Percentiles rank a stretch among this genome's conserved stretches.
These are phyloP conservation scores for Staphylotrichum longicolle DNA, from an alignment of 495 filamentous ascomycete genomes.

Conservation along the genomic window DNA sequence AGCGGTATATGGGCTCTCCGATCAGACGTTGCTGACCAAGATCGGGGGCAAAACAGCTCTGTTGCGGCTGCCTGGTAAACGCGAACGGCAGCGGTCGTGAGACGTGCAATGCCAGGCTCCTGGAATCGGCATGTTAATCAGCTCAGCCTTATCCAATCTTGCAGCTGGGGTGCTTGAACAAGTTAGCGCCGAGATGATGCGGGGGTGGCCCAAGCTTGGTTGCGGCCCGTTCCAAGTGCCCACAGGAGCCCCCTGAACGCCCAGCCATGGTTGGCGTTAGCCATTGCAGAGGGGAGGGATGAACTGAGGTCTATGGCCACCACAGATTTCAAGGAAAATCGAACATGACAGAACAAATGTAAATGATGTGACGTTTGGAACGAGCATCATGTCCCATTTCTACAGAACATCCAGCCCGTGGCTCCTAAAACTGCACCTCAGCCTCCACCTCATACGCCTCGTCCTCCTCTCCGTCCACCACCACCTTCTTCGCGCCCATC, in stretches of 20 bases:
- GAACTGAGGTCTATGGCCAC: too few species aligned
- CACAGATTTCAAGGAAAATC: too few species aligned
- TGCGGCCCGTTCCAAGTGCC: background rate
- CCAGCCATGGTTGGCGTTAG: too few species aligned
- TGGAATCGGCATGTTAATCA: background rate
- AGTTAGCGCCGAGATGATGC: constrained; percentile 9
- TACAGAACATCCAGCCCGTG: too few species aligned
- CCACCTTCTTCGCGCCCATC: constrained; percentile 70
- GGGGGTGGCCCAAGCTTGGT: constrained; percentile 20
- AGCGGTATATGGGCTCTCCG: background rate
- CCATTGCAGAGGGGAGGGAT: too few species aligned
- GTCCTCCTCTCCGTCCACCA: constrained; percentile 42
- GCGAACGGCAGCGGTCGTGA: background rate
- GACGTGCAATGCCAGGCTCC: constrained; percentile 10
- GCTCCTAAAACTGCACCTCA: constrained; percentile 40
- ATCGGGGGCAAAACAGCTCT: background rate
- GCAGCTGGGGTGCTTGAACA: background rate
- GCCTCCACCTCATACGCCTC: constrained; percentile 53
- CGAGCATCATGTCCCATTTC: too few species aligned
- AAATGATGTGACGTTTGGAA: too few species aligned
- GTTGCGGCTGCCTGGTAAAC: constrained; percentile 22
- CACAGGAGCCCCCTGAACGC: background rate
- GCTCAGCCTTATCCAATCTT: constrained; percentile 13
- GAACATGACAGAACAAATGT: too few species aligned
- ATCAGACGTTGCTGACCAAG: constrained; percentile 11